These are phyloP conservation scores for Verbascum thapsus DNA, from an alignment of 257 asterid species.

Conservation along the genomic window DNA sequence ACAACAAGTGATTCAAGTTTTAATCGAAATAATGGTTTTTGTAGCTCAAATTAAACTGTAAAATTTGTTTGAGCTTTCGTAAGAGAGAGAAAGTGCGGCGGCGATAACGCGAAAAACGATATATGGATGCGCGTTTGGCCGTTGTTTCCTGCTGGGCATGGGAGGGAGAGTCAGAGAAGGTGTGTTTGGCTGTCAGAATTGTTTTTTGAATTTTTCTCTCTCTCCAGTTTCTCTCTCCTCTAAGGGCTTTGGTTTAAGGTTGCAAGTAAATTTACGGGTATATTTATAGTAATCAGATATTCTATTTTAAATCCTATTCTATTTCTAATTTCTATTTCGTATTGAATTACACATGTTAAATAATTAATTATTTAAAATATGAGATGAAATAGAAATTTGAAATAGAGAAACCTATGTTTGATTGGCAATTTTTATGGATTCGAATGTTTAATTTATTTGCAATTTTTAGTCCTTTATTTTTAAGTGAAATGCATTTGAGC, in stretches of 20 bases:
- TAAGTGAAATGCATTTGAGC: constrained; percentile 1
- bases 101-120: constrained; percentile 36
- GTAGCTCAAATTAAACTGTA: too few species aligned
- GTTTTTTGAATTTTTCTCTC: constrained; percentile 27
- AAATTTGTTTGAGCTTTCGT: constrained; percentile 29
- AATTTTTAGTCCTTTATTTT: constrained; percentile 24
- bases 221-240: neutral
- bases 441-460: constrained; percentile 1
- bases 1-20: constrained; percentile 5
- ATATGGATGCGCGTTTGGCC: constrained; percentile 51
- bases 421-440: neutral
- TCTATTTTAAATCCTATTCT: too few species aligned
- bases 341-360: too few species aligned
- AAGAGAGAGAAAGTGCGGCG: constrained; percentile 37
- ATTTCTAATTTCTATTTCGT: too few species aligned
- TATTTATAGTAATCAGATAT: constrained; percentile 26
- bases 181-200: constrained; percentile 43
- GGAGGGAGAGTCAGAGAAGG: constrained; percentile 48
- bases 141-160: constrained; percentile 29
- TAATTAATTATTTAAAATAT: too few species aligned
- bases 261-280: constrained; percentile 21
- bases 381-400: too few species aligned
- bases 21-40: too few species aligned
- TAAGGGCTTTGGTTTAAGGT: constrained; percentile 12
- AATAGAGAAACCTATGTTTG: too few species aligned